Evolutionary conservation across 768 basidiomycete species (phyloP).

Genomic region (Tylopilus rubrobrunneus): DNA sequence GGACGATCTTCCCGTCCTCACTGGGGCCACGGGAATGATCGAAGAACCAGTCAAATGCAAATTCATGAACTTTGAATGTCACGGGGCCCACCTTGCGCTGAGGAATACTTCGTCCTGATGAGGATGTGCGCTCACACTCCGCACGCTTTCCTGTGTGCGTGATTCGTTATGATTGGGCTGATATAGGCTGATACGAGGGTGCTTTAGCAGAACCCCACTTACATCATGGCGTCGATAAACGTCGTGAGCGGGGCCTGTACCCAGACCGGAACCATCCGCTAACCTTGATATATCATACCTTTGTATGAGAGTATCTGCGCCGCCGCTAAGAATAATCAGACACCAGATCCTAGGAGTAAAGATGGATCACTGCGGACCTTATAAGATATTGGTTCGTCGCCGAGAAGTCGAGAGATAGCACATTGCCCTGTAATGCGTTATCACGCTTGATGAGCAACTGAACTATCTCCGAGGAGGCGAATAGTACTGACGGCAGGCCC

Average conservation of each 20-base stretch:
- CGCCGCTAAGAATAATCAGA: slow-evolving; percentile 41
- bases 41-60: slow-evolving; percentile 12
- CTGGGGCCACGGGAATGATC: slow-evolving; percentile 35
- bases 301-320: slow-evolving; percentile 47
- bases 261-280: slow-evolving; percentile 10
- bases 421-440: slow-evolving; percentile 50
- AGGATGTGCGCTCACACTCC: slow-evolving; percentile 64
- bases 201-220: slow-evolving; percentile 10
- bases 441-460: slow-evolving; percentile 9
- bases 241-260: slow-evolving; percentile 16
- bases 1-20: slow-evolving; percentile 65
- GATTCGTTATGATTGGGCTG: slow-evolving; percentile 11
- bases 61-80: slow-evolving; percentile 13
- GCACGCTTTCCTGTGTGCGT: slow-evolving; percentile 55
- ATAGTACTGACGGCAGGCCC: slow-evolving; percentile 40
- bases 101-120: slow-evolving; percentile 63
- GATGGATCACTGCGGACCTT: slow-evolving; percentile 46
- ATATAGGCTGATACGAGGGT: slow-evolving; percentile 19
- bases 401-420: slow-evolving; percentile 71
- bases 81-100: slow-evolving; percentile 54
- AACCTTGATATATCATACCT: slow-evolving; percentile 51
- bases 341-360: slow-evolving; percentile 5
- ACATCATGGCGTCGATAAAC: slow-evolving; percentile 33
- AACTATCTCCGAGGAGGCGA: slow-evolving; percentile 27
- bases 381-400: slow-evolving; percentile 58